Evolutionary conservation across 2,329 filamentous ascomycete species (phyloP), one percentile per base, ranked within the genome.

Genomic region (Cyphellophora europaea): DNA sequence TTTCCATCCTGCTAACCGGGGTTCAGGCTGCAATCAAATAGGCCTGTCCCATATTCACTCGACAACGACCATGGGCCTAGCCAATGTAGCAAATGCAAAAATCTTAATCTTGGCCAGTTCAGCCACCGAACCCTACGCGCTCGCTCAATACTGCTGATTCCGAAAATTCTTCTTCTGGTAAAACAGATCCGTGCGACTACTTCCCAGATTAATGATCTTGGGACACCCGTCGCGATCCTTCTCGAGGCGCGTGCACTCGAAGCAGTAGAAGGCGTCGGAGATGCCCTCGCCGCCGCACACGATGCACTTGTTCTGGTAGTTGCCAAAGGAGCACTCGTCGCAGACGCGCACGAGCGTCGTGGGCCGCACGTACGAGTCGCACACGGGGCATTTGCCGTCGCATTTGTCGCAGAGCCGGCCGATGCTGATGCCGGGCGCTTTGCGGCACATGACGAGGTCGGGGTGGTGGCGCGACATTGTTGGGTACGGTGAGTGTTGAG

Each of bases 251-350:
- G 91, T 98, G 60, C 91, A 98, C 65, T 98, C 91, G 57, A 96
- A 96, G 70, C 91, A 98, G 69, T 98, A 98, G 63, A 96, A 96
- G 32, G 91, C 91, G 59, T 98, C 91, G 19, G 83, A 91, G 58
- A 98, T 98, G 18, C 91, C 91, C 66, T 96, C 91, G 51, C 91
- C 91, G 58, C 91, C 91, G 63, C 91, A 98, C 28, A 98, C 91
- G 49, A 98, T 87, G 59, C 91, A 98, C 64, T 98, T 98, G 70
- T 98, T 98, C 67, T 96, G 91, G 70, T 95, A 98, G 72, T 98
- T 98, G 56, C 91, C 91, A 61, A 98, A 98, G 58, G 84, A 88
- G 72, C 91, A 98, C 67, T 98, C 91, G 69, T 98, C 91, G 71
- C 91, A 98, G 67, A 98, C 96, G 55, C 89, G 86, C 42, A 93